Conservation (phyloP, 78 protist species). For the Planoprotostelium fungivorum region DNA sequence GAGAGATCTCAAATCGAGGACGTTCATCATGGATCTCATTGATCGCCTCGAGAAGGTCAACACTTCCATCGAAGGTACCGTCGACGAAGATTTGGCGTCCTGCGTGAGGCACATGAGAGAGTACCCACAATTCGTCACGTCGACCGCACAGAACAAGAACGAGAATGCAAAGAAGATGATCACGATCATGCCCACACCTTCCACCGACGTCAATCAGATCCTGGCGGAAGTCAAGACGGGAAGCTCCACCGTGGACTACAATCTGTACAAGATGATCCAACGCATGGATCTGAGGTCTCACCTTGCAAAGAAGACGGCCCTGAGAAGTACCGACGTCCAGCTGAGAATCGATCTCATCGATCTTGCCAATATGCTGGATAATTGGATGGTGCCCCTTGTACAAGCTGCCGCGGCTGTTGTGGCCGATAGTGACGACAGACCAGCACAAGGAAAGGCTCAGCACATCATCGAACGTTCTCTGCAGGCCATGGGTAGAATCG, state of each 20-base stretch:
- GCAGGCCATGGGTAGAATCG: not conserved
- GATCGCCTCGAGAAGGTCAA: not conserved
- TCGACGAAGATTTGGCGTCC: not conserved
- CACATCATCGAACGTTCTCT: not conserved
- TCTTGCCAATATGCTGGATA: not conserved
- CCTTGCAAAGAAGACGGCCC: not conserved
- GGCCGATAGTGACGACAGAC: not conserved
- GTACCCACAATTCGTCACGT: not conserved
- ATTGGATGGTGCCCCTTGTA: not conserved
- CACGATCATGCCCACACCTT: not conserved
- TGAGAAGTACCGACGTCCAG: not conserved
- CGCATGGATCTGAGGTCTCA: not conserved
- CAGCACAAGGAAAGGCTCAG: not conserved
- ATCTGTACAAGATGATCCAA: not conserved
- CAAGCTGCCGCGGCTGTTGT: not conserved
- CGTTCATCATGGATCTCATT: not conserved
- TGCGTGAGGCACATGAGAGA: not conserved
- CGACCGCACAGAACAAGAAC: not conserved
- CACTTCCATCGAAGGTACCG: not conserved
- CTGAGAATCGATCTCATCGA: not conserved
- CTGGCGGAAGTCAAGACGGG: not conserved
- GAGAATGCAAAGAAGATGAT: not conserved
- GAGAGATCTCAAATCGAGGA: not conserved
- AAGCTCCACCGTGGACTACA: not conserved
- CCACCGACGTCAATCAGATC: not conserved